phyloP scores from a whole-genome alignment of 139 green algal species.

The Chlamydomonas sp. region DNA sequence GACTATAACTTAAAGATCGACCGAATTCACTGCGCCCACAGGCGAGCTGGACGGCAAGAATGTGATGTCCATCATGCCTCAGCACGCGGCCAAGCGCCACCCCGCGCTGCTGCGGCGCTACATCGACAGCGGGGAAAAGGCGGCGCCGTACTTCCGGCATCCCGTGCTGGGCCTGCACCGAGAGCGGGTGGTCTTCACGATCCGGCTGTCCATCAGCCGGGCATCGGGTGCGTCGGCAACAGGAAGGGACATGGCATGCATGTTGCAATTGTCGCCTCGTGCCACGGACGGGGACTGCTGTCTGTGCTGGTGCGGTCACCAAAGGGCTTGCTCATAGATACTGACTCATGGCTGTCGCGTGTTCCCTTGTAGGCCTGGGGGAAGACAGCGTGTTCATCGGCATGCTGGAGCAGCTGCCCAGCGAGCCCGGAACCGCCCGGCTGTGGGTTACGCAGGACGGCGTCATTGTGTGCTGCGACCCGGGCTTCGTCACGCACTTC shows the following conservation, averaged over 20 bases:
- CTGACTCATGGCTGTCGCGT: no score
- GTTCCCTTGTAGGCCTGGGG: not conserved
- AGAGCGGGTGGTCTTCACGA: constrained; percentile 10
- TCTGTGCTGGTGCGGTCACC: no score
- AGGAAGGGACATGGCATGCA: no score
- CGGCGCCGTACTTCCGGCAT: constrained; percentile 22
- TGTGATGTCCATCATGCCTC: constrained; percentile 6
- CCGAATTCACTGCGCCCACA: not conserved
- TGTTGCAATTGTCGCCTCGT: no score
- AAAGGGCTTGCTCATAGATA: no score
- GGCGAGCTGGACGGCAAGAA: constrained; percentile 38
- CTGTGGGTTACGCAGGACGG: constrained; percentile 10
- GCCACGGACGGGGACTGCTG: no score
- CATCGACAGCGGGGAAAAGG: constrained; percentile 30
- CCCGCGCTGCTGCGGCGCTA: constrained; percentile 13
- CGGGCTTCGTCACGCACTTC: constrained; percentile 22
- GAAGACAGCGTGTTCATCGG: constrained; percentile 31
- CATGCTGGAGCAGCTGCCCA: constrained; percentile 12
- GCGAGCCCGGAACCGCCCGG: not conserved
- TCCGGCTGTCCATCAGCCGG: not conserved
- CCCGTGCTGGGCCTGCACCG: constrained; percentile 30
- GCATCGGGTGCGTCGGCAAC: not conserved
- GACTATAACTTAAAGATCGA: no score
- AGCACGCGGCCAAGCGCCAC: constrained; percentile 30
- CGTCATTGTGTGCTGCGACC: constrained; percentile 13